Evolutionary conservation across 2,329 filamentous ascomycete genomes (phyloP).

Genomic region (Emericellopsis atlantica): DNA sequence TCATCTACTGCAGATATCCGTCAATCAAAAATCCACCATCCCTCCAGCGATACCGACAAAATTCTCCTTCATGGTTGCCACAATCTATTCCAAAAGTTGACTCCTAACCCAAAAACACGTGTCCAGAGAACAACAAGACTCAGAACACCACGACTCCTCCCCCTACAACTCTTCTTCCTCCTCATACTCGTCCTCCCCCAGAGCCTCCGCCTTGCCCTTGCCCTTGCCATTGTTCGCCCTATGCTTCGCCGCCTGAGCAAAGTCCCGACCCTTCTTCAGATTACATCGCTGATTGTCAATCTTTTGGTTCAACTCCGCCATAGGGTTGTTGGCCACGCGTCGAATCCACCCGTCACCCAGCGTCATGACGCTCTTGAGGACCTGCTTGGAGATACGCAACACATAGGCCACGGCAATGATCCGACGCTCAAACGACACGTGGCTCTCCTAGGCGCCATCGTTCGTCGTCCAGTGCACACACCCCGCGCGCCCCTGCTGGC

Average conservation of each 20-base stretch:
- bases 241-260: no score
- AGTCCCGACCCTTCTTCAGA: constrained; percentile 5
- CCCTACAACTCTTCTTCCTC: not conserved
- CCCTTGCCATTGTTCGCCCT: not conserved
- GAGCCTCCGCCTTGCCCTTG: not conserved
- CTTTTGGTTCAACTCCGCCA: constrained; percentile 11
- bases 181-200: not conserved
- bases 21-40: no score
- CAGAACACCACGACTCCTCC: no score
- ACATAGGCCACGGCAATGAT: constrained; percentile 9
- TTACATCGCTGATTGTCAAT: constrained; percentile 11
- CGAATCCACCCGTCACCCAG: constrained; percentile 10
- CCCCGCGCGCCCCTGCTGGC: constrained; percentile 12
- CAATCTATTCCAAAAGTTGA: no score
- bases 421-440: constrained; percentile 9
- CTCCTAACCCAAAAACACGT: no score
- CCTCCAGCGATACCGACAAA: no score
- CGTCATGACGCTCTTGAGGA: constrained; percentile 13
- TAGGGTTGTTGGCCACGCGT: constrained; percentile 13
- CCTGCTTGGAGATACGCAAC: constrained; percentile 10
- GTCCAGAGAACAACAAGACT: no score
- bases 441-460: constrained; percentile 16
- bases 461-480: constrained; percentile 12
- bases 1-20: no score
- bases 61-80: no score